phyloP scores from a whole-genome alignment of 225 moss, liverwort and hornwort species.

The Ulota crispa region DNA sequence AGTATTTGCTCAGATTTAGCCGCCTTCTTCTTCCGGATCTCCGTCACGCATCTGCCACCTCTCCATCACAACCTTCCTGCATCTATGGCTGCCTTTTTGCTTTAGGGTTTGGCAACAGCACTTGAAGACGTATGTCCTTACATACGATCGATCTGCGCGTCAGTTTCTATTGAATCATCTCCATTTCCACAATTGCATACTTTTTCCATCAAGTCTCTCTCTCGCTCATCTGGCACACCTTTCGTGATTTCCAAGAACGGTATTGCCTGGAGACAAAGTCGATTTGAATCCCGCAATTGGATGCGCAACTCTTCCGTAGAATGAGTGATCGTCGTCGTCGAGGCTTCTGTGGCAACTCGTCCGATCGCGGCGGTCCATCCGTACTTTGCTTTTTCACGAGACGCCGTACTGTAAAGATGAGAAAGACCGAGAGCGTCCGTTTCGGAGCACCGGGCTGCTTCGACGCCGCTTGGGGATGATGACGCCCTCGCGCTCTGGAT shows the following conservation, averaged over 20 bases:
- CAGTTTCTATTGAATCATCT: not conserved
- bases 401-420: conserved; percentile 29
- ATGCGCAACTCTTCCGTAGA: not conserved
- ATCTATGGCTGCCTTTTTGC: not conserved
- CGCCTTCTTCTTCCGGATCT: not conserved
- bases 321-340: conserved; percentile 3
- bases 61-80: not conserved
- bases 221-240: not conserved
- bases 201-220: too few relatives aligned
- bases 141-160: not conserved
- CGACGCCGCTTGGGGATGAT: not conserved
- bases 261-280: not conserved
- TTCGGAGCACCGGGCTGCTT: not conserved
- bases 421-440: not conserved
- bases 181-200: not conserved
- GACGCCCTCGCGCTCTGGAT: not conserved
- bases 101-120: not conserved
- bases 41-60: not conserved
- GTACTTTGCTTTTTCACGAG: conserved; percentile 11
- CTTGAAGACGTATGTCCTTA: not conserved
- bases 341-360: not conserved
- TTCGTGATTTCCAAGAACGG: not conserved
- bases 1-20: not conserved
- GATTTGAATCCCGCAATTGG: not conserved
- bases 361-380: not conserved